These are phyloP conservation scores for Chaetoceros tenuissimus DNA, from an alignment of 108 stramenopile species.

Conservation along the genomic window DNA sequence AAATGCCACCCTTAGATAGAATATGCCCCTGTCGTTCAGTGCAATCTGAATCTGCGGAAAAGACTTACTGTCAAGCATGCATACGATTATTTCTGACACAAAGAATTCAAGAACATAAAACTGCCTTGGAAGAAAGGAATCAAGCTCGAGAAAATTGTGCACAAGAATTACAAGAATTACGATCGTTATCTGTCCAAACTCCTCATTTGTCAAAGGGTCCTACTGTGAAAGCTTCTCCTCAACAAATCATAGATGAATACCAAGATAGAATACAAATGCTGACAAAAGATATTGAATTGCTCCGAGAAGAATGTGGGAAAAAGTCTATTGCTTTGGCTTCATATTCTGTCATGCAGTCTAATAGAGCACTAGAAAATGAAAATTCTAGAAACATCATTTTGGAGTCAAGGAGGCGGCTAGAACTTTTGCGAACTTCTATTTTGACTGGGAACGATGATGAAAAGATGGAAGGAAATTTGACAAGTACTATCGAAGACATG, in stretches of 20 bases:
- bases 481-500: conserved; percentile 15
- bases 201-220: conserved; percentile 23
- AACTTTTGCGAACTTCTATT: not conserved
- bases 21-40: too few species aligned
- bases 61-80: too few species aligned
- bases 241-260: conserved; percentile 24
- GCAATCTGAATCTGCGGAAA: too few species aligned
- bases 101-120: too few species aligned
- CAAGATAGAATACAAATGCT: conserved; percentile 10
- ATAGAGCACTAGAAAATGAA: not conserved
- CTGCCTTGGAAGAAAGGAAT: conserved; percentile 14
- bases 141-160: conserved; percentile 22
- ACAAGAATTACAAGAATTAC: conserved; percentile 2
- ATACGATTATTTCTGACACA: too few species aligned
- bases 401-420: not conserved
- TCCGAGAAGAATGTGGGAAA: not conserved
- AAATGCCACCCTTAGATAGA: too few species aligned
- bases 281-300: not conserved
- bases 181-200: conserved; percentile 6
- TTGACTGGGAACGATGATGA: conserved; percentile 1
- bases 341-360: not conserved
- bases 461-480: not conserved
- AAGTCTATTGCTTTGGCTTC: not conserved
- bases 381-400: not conserved
- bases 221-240: conserved; percentile 16